phyloP scores from a whole-genome alignment of 2,329 filamentous ascomycete species.

The Diaporthe eres region DNA sequence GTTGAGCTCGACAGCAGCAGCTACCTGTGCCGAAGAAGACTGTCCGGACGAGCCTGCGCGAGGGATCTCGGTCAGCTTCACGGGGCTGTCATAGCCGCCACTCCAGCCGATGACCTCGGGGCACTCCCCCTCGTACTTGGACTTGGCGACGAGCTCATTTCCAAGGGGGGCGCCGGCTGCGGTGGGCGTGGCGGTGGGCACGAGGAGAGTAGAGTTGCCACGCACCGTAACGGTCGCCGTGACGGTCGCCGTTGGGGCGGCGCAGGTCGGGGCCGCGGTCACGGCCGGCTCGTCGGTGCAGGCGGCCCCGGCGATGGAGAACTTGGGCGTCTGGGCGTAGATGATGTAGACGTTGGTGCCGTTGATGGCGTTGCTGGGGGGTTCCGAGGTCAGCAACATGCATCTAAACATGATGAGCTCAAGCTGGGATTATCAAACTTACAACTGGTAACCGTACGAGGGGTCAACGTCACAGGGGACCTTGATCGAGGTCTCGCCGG shows the following conservation, averaged over 20 bases:
- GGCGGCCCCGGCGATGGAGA: constrained; percentile 51
- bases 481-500: constrained; percentile 51
- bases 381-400: background rate
- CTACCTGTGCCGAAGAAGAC: constrained; percentile 27
- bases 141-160: constrained; percentile 14
- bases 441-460: constrained; percentile 58
- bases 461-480: constrained; percentile 55
- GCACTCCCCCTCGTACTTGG: constrained; percentile 35
- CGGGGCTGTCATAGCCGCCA: constrained; percentile 38
- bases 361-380: constrained; percentile 58
- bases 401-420: no score
- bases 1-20: background rate
- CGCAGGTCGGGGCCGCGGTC: constrained; percentile 43
- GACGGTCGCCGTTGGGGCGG: constrained; percentile 47
- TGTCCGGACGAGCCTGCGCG: constrained; percentile 34
- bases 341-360: constrained; percentile 61
- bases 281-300: constrained; percentile 47
- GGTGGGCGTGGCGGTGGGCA: constrained; percentile 27
- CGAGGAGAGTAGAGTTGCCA: constrained; percentile 38
- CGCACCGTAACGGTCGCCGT: constrained; percentile 43
- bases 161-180: background rate
- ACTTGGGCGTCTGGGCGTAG: constrained; percentile 57
- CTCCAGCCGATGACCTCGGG: constrained; percentile 41
- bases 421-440: constrained; percentile 18
- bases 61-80: constrained; percentile 40